phyloP scores from a whole-genome alignment of 1,139 yeast species.

The Yamadazyma kanchanaburiensis region DNA sequence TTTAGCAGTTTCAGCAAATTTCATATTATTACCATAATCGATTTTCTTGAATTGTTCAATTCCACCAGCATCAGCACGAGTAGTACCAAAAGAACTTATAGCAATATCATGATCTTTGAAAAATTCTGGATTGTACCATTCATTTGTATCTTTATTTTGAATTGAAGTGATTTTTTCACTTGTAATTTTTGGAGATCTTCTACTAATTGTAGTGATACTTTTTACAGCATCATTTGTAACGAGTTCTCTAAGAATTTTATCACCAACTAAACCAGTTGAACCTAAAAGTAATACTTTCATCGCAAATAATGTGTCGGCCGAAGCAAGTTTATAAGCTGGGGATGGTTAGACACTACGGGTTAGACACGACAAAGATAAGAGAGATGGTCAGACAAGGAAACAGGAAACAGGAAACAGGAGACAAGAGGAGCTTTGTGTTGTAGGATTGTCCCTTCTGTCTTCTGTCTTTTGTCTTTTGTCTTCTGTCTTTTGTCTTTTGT shows the following conservation, averaged over 20 bases:
- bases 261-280: constrained; percentile 62
- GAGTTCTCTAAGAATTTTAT: constrained; percentile 38
- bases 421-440: no score
- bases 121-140: constrained; percentile 35
- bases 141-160: constrained; percentile 32
- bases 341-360: no score
- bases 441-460: no score
- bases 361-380: no score
- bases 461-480: no score
- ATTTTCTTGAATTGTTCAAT: constrained; percentile 58
- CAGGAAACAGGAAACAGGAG: no score
- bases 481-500: no score
- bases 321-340: no score
- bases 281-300: constrained; percentile 45
- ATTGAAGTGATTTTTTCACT: constrained; percentile 23
- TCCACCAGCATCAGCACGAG: constrained; percentile 61
- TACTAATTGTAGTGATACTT: constrained; percentile 42
- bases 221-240: constrained; percentile 23
- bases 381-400: no score
- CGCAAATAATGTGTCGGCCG: no score
- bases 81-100: constrained; percentile 62
- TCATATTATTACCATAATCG: constrained; percentile 67
- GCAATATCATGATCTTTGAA: constrained; percentile 11
- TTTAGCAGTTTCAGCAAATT: constrained; percentile 67
- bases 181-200: constrained; percentile 29